Base-by-base conservation (phyloP, 305 asterid genomes). In the Rubia peregrina region DNA sequence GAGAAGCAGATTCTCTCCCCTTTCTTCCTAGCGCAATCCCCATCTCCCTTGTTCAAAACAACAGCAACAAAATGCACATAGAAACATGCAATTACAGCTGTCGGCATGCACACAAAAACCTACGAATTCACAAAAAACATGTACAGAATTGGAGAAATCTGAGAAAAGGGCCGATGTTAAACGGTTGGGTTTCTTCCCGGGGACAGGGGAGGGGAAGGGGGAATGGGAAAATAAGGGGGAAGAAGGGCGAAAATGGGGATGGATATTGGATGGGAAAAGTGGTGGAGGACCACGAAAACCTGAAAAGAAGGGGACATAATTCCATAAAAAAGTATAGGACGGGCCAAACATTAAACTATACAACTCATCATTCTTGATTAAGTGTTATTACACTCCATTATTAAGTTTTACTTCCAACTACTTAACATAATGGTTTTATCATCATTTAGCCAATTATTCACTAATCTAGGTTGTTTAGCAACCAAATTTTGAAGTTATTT, bases 261-360 rank as follows among this genome's bases (percentile, higher is more conserved):
- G 24, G 24, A 63, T 13, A n/a, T n/a, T n/a, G n/a, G n/a, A n/a
- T n/a, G n/a, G 48, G 48, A 7, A 8, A 73, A 79, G 83, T 76
- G 76, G 78, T 80, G 86, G 85, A 84, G 76, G 73, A 61, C 88
- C 96, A 81, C 86, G 77, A 84, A 86, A 85, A 76, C 79, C 84
- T 76, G 81, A 16, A 67, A 77, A 57, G 76, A 57, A 68, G 73
- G 81, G 81, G 67, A 51, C 59, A 51, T 51, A 17, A 51, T 51
- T 51, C 59, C 59, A 51, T 51, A 51, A 51, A 51, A 51, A 51
- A 24, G 59, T n/a, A 16, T 21, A 75, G 82, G 51, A 63, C 74
- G 53, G 30, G 77, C 68, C 68, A 51, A 51, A 49, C 70, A 55
- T 60, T 69, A 56, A 17, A 64, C 66, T 71, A 41, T 53, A 30